These are phyloP conservation scores for Neospermospora avenae DNA, from an alignment of 2,329 filamentous ascomycete genomes.

Conservation along the genomic window DNA sequence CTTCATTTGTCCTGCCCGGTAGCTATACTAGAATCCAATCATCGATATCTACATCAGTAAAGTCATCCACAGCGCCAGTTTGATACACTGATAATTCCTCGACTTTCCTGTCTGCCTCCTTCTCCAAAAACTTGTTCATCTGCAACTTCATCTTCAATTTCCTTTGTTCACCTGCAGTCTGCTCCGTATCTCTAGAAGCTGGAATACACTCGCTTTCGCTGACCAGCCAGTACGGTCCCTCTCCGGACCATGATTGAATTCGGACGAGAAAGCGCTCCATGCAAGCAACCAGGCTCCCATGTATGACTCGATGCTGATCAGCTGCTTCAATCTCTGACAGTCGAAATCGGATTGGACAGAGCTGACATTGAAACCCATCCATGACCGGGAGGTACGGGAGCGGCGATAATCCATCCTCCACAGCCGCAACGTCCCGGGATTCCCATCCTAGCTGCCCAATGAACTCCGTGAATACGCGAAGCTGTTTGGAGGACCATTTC, in stretches of 20 bases:
- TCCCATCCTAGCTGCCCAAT: not conserved
- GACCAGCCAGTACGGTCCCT: not conserved
- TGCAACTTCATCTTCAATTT: not conserved
- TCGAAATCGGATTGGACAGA: not conserved
- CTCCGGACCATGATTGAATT: not conserved
- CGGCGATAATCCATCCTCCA: not conserved
- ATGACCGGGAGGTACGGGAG: not conserved
- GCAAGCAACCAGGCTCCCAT: not conserved
- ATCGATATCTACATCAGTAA: not conserved
- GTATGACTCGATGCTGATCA: not conserved
- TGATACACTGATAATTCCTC: not conserved
- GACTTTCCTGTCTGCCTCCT: not conserved
- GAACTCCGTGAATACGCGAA: not conserved
- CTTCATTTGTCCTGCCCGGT: not conserved
- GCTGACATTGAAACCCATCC: not conserved
- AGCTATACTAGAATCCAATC: not conserved
- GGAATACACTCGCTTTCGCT: not conserved
- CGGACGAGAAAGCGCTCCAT: not conserved
- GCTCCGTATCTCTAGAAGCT: not conserved
- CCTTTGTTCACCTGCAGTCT: not conserved
- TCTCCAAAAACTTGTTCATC: not conserved
- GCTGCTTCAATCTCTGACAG: not conserved
- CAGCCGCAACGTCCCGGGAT: not conserved
- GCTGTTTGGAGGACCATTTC: not conserved
- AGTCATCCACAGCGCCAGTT: not conserved